phyloP scores from a whole-genome alignment of 2,329 filamentous ascomycete genomes.

The Ceratocystis ficicola region DNA sequence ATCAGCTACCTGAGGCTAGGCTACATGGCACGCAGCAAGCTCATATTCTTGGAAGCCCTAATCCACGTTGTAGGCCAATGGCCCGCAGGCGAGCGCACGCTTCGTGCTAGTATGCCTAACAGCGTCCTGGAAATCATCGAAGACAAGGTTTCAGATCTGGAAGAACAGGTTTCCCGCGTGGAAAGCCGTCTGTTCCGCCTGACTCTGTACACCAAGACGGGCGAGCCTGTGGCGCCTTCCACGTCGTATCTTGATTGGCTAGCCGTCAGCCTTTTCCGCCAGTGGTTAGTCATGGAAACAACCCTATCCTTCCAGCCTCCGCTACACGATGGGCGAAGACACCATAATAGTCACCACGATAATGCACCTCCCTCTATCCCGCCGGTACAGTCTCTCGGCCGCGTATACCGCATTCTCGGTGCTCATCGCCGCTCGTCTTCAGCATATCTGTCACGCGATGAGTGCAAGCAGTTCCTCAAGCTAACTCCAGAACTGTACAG shows the following conservation, averaged over 20 bases:
- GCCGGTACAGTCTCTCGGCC: slow-evolving; percentile 44
- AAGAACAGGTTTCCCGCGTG: slow-evolving; percentile 66
- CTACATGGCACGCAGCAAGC: slow-evolving; percentile 69
- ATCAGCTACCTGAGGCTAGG: slow-evolving; percentile 84
- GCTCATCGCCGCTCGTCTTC: slow-evolving; percentile 37
- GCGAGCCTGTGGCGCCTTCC: slow-evolving; percentile 67
- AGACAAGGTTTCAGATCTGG: slow-evolving; percentile 86
- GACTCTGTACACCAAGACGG: slow-evolving; percentile 62
- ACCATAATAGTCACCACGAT: slow-evolving; percentile 26
- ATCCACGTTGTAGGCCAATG: slow-evolving; percentile 93
- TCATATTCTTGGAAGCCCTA: slow-evolving; percentile 76
- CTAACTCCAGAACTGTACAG: slow-evolving; percentile 70
- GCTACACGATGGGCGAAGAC: slow-evolving; percentile 3
- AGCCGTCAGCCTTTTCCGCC: slow-evolving; percentile 72
- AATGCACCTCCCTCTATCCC: slow-evolving; percentile 28
- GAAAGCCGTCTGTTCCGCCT: slow-evolving; percentile 75
- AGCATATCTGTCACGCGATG: slow-evolving; percentile 68
- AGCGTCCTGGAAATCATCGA: slow-evolving; percentile 79
- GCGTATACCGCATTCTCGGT: slow-evolving; percentile 67
- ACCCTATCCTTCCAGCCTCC: slow-evolving; percentile 44
- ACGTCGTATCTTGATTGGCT: slow-evolving; percentile 85
- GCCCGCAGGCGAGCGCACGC: slow-evolving; percentile 66
- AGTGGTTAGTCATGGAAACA: slow-evolving; percentile 87
- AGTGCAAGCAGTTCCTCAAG: slow-evolving; percentile 83
- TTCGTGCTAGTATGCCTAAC: slow-evolving; percentile 61